These are phyloP conservation scores for Boletus mariae DNA, from an alignment of 1,284 basidiomycete genomes.

Conservation along the genomic window DNA sequence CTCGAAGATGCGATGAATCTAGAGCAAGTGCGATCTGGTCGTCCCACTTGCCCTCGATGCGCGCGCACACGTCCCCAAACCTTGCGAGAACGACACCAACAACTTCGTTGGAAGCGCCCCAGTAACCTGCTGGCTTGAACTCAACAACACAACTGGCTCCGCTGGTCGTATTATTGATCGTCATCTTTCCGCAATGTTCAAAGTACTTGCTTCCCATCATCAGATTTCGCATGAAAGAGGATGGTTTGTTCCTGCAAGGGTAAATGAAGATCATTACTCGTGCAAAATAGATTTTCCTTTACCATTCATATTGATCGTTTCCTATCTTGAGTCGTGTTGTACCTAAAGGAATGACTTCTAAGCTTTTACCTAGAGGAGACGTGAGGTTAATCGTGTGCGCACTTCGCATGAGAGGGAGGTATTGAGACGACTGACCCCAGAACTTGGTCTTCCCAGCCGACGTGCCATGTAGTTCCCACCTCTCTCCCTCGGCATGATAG, in stretches of 20 bases:
- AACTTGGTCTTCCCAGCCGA: slow-evolving; percentile 83
- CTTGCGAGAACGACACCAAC: slow-evolving; percentile 56
- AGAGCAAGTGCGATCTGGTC: slow-evolving; percentile 67
- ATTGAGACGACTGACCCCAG: slow-evolving; percentile 59
- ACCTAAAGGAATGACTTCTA: slow-evolving; percentile 80
- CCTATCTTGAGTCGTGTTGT: slow-evolving; percentile 63
- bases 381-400: slow-evolving; percentile 13
- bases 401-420: slow-evolving; percentile 12
- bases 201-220: slow-evolving; percentile 90
- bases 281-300: slow-evolving; percentile 12
- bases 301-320: slow-evolving; percentile 68
- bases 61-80: slow-evolving; percentile 51
- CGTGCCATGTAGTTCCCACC: slow-evolving; percentile 72
- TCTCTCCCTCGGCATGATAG: slow-evolving; percentile 75
- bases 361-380: slow-evolving; percentile 62
- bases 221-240: slow-evolving; percentile 85
- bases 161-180: slow-evolving; percentile 59
- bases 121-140: slow-evolving; percentile 84
- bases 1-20: slow-evolving; percentile 64
- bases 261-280: slow-evolving; percentile 2
- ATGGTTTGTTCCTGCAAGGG: slow-evolving; percentile 69
- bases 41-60: slow-evolving; percentile 83
- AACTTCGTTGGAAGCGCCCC: slow-evolving; percentile 74
- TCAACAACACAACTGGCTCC: slow-evolving; percentile 63
- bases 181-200: slow-evolving; percentile 76